Evolutionary conservation across 1,284 basidiomycete species (phyloP).

Genomic region (Mrakiaceae sp.): DNA sequence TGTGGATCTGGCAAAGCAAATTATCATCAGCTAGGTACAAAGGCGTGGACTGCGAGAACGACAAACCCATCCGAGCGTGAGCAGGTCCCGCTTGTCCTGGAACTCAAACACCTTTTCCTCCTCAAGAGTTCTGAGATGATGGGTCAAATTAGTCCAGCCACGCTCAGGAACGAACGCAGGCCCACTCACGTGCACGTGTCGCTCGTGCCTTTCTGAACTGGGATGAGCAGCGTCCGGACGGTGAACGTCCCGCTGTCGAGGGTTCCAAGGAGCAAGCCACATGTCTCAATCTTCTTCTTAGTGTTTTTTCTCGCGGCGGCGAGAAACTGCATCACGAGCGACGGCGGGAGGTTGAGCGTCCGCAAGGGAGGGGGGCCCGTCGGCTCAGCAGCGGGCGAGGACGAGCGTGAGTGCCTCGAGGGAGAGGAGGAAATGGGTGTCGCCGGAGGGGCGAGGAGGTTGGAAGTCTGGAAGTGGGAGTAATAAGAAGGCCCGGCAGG

Average conservation of each 20-base stretch:
- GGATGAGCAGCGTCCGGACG: slow-evolving; percentile 66
- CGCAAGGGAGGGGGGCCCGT: background rate
- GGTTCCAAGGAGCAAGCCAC: slow-evolving; percentile 52
- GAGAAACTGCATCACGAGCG: slow-evolving; percentile 41
- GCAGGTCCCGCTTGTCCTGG: slow-evolving; percentile 60
- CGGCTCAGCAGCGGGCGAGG: too few species aligned
- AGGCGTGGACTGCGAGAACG: background rate
- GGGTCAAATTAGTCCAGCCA: background rate
- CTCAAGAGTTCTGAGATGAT: slow-evolving; percentile 31
- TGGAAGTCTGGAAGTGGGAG: background rate
- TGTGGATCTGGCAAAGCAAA: slow-evolving; percentile 56
- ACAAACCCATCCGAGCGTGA: slow-evolving; percentile 80
- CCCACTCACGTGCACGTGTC: slow-evolving; percentile 73
- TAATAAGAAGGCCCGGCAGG: background rate
- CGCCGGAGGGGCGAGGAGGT: background rate
- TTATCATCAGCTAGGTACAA: too few species aligned
- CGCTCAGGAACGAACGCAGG: background rate
- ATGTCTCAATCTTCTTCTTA: slow-evolving; percentile 49
- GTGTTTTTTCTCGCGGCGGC: slow-evolving; percentile 55
- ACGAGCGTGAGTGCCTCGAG: background rate
- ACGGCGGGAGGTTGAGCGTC: slow-evolving; percentile 9
- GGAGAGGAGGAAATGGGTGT: background rate
- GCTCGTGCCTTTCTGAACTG: slow-evolving; percentile 68
- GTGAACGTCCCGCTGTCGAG: slow-evolving; percentile 22
- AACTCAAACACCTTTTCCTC: slow-evolving; percentile 76